Evolutionary conservation across 176 grass and related monocot species (phyloP).

Genomic region (Phoenix dactylifera): DNA sequence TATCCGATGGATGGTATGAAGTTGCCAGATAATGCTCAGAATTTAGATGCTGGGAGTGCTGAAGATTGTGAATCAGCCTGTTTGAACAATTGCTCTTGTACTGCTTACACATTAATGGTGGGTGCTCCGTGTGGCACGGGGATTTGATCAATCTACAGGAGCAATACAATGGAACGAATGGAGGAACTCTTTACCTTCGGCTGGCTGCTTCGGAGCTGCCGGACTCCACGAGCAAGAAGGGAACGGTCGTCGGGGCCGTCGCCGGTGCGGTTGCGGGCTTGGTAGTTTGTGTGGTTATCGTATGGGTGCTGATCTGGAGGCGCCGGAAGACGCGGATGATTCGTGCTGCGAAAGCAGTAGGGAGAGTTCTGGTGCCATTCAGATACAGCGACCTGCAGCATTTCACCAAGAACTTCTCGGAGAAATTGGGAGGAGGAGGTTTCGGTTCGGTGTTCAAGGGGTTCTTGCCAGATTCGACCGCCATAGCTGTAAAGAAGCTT

Average conservation of each 20-base stretch:
- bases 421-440: conserved; percentile 7
- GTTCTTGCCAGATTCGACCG: neutral
- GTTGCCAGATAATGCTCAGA: conserved; percentile 41
- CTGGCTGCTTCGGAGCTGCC: too few relatives aligned
- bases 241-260: too few relatives aligned
- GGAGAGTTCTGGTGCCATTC: neutral
- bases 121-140: too few relatives aligned
- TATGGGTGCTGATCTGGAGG: too few relatives aligned
- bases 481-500: conserved; percentile 15
- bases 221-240: too few relatives aligned
- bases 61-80: conserved; percentile 46
- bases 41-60: conserved; percentile 11
- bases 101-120: too few relatives aligned
- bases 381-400: conserved; percentile 10
- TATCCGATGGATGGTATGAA: conserved; percentile 23
- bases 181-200: too few relatives aligned
- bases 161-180: too few relatives aligned
- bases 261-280: too few relatives aligned
- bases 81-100: conserved; percentile 11
- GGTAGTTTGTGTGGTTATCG: too few relatives aligned
- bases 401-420: conserved; percentile 11
- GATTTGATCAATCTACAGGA: too few relatives aligned
- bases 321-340: too few relatives aligned
- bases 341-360: neutral
- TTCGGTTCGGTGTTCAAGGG: conserved; percentile 16